phyloP scores from a whole-genome alignment of 2,329 filamentous ascomycete species.

The Aspergillus amoenus region DNA sequence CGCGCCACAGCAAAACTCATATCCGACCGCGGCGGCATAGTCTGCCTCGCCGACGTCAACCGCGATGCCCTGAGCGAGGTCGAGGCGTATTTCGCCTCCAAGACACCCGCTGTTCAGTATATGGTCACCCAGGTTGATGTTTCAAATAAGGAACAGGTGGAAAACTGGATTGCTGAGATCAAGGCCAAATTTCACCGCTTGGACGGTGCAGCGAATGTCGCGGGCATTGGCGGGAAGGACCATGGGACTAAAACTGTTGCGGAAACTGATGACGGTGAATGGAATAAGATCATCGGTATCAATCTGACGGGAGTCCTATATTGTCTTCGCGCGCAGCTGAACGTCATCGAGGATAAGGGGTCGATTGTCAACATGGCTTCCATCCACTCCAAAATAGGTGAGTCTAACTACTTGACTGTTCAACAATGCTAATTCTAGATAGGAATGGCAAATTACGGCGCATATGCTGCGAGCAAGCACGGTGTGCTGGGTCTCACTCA shows the following conservation, averaged over 20 bases:
- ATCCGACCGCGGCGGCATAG: no score
- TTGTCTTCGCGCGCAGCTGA: slow-evolving; percentile 2
- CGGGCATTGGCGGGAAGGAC: background rate
- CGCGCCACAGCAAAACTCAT: no score
- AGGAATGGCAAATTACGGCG: background rate
- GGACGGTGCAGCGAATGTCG: background rate
- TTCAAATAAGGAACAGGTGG: background rate
- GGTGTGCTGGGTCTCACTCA: background rate
- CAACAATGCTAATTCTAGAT: no score
- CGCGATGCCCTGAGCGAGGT: no score
- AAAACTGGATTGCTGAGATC: background rate
- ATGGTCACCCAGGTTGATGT: background rate
- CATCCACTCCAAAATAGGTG: no score
- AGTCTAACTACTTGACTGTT: no score
- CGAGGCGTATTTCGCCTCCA: no score
- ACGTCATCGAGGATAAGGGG: background rate
- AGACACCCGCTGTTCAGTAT: no score
- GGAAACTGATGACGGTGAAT: background rate
- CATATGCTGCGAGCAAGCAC: slow-evolving; percentile 2
- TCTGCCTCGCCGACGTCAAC: no score
- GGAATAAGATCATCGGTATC: background rate
- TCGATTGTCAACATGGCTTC: slow-evolving; percentile 9
- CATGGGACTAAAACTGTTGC: background rate
- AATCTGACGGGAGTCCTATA: slow-evolving; percentile 1
- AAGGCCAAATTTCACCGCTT: background rate